phyloP scores from a whole-genome alignment of 2,329 filamentous ascomycete genomes.

The Neobulgaria alba region DNA sequence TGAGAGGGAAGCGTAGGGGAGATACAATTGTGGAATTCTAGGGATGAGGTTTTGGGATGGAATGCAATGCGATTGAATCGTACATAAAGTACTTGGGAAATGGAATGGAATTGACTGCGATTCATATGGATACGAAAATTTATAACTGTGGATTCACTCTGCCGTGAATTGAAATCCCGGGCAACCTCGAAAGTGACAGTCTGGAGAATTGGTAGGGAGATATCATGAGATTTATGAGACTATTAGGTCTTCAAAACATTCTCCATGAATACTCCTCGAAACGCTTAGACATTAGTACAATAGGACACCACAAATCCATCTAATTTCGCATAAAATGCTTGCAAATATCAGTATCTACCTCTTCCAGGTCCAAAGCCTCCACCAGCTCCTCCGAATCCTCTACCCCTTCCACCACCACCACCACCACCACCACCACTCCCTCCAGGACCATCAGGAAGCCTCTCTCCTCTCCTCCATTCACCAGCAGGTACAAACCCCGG shows the following conservation, averaged over 20 bases:
- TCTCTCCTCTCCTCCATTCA: constrained; percentile 61
- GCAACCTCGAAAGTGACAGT: no score
- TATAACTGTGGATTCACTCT: no score
- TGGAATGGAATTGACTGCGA: not conserved
- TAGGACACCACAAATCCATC: no score
- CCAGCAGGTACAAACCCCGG: constrained; percentile 39
- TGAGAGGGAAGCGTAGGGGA: constrained; percentile 81
- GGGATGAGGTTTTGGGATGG: no score
- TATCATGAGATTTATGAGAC: no score
- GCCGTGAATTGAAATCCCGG: no score
- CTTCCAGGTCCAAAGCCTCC: constrained; percentile 38
- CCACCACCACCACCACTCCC: constrained; percentile 33
- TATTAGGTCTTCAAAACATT: no score
- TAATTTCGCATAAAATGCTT: constrained; percentile 2
- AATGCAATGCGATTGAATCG: not conserved
- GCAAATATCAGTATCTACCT: constrained; percentile 31
- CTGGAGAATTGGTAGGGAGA: no score
- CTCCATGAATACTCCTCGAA: no score
- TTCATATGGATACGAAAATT: no score
- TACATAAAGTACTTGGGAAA: not conserved
- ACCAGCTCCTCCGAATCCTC: no score
- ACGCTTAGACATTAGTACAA: no score
- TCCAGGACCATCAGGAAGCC: constrained; percentile 43
- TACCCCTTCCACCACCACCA: constrained; percentile 3
- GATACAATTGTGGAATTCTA: constrained; percentile 77